A percentile compares a stretch with the other conserved stretches of the same genome.
These are phyloP conservation scores for Friedmanniomyces simplex DNA, from an alignment of 495 filamentous ascomycete species.

Conservation along the genomic window DNA sequence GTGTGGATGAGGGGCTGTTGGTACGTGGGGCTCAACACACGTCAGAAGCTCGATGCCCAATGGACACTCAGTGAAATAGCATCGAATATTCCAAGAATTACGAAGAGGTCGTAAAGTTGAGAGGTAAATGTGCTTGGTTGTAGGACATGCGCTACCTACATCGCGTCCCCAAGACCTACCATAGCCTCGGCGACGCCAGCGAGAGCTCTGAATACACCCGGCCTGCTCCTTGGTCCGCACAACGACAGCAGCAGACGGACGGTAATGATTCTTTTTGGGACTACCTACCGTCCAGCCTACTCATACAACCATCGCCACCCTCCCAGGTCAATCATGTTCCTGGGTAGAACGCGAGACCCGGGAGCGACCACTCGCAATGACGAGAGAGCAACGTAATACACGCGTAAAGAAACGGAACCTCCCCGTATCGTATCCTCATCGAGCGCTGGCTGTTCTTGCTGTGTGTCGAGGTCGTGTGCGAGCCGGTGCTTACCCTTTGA, in stretches of 20 bases:
- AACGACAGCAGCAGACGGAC: too few relatives aligned
- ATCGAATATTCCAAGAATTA: not conserved
- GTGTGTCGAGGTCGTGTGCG: not conserved
- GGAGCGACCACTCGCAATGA: not conserved
- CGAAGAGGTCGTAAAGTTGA: not conserved
- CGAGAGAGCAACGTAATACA: not conserved
- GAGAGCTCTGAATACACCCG: not conserved
- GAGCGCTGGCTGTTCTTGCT: not conserved
- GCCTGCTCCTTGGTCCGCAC: too few relatives aligned
- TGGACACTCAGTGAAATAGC: too few relatives aligned
- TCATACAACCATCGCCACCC: not conserved
- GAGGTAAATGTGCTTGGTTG: not conserved
- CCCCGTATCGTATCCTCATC: not conserved
- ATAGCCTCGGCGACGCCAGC: not conserved
- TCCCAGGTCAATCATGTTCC: not conserved
- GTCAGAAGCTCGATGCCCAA: not conserved
- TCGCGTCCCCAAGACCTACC: not conserved
- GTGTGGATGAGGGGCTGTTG: not conserved
- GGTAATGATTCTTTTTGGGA: not conserved
- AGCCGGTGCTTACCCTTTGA: slow-evolving; percentile 21
- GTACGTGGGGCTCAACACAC: not conserved
- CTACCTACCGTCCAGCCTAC: slow-evolving; percentile 3
- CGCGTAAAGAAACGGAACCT: slow-evolving; percentile 16
- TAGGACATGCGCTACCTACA: not conserved
- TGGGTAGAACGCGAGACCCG: not conserved